These are phyloP conservation scores for Pythium dissotocum DNA, from an alignment of 352 stramenopile genomes.

Conservation along the genomic window DNA sequence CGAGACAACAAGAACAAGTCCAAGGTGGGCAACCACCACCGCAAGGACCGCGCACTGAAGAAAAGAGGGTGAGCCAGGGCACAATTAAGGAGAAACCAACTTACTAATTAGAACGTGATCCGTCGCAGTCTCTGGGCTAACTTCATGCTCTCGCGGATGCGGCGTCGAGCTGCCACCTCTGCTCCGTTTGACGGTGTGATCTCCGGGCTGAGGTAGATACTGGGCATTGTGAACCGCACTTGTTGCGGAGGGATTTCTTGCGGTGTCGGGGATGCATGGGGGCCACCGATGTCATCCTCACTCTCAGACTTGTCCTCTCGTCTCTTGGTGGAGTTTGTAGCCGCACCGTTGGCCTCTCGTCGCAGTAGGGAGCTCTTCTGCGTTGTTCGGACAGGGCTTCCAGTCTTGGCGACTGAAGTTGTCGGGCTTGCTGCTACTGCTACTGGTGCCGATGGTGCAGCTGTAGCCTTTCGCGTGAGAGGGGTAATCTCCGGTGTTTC, in stretches of 20 bases:
- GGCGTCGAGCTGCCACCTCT: constrained; percentile 28
- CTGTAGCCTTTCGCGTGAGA: background rate
- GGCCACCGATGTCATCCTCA: constrained; percentile 5
- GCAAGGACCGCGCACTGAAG: constrained; percentile 81
- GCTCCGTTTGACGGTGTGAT: constrained; percentile 22
- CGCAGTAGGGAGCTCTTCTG: constrained; percentile 8
- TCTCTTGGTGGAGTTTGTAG: background rate
- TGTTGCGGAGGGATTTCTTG: constrained; percentile 24
- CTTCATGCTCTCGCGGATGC: constrained; percentile 40
- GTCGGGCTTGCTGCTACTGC: background rate
- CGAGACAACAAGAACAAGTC: constrained; percentile 67
- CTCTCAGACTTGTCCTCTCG: background rate
- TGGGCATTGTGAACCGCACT: constrained; percentile 37
- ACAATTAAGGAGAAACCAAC: background rate
- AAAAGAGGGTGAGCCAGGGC: constrained; percentile 49
- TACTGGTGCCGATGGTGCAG: background rate
- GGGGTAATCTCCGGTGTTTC: background rate
- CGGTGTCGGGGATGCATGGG: background rate
- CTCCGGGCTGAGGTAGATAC: constrained; percentile 42
- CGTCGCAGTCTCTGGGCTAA: constrained; percentile 36
- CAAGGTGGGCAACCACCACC: constrained; percentile 79
- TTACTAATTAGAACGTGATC: constrained; percentile 31
- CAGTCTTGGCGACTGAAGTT: background rate
- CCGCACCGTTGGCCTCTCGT: constrained; percentile 2
- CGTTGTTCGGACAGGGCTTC: constrained; percentile 7